Evolutionary conservation across 495 filamentous ascomycete species (phyloP), one percentile per base, ranked within the genome.

Genomic region (Cetradonia linearis): DNA sequence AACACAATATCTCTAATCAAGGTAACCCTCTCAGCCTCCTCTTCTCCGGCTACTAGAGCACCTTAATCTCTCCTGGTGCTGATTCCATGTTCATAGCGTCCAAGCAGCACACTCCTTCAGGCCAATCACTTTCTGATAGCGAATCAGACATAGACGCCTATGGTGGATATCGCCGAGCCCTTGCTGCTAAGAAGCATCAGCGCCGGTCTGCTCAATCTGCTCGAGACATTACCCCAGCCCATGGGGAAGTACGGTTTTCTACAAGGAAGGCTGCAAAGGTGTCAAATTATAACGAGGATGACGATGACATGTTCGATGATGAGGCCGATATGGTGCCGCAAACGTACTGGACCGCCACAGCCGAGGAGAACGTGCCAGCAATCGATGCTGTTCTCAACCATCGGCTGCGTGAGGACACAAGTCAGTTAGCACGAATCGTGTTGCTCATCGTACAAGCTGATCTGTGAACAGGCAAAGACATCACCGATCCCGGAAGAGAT

Each of bases 301-400:
- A 85, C 59, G 87, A 91, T 61, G 82, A 83, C 25, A 75, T 80
- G 38, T 84, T 87, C n/a, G 86, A 89, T 61, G 87, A 89, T 30
- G 81, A 81, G 7, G 81, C 82, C 37, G 77, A 71, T 28, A 77
- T 64, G 75, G 67, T 80, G 44, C 81, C 79, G 18, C 81, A 83
- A 5, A 83, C 77, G 61, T 79, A 87, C 63, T 86, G 85, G 82
- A 72, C 71, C n/a, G 74, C 73, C 34, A 81, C 79, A 14, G 73
- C 77, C 8, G 83, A 85, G 47, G 88, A 84, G 52, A 83, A 84
- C 58, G 76, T 82, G 18, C 86, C 86, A 37, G 91, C 87, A 53
- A 89, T 99, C 63, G 94, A 99, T 65, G 80, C 86, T 52, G 85
- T 97, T 55, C 80, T 97, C 49, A 87, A 95, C 63, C 89, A 96